Base-by-base conservation (phyloP, 176 grass and related monocot species). In the Cenchrus fungigraminus region DNA sequence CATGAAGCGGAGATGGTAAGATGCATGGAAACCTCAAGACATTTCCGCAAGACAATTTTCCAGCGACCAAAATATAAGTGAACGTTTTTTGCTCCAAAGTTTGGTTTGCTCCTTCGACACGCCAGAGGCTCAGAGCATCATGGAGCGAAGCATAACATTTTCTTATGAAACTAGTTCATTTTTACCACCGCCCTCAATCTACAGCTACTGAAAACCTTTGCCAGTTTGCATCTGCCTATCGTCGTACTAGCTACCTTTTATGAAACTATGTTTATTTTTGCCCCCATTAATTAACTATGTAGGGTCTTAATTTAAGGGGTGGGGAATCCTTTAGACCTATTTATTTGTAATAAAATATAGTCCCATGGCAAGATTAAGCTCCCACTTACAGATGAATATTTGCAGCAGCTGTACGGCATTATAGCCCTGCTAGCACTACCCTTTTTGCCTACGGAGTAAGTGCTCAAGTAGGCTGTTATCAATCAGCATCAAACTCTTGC, bases 401-500 rank as follows among this genome's bases (percentile, higher is more conserved):
- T 71, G 43, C 68, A 71, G 42, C 68, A 47, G 43, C 10, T 71
- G 68, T 71, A 71, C 68, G 25, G 28, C 61, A 64, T 64, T 12
- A 31, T 64, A 64, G 9, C 61, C 49, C 49, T 12, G 69, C 44
- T 12, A 32, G 43, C 46, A 6, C 45, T 50, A 29, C 12, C n/a
- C 69, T 29, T 72, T 73, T 73, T 51, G 69, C n/a, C 71, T 1
- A 25, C 25, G 25, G 25, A 25, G 25, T 25, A 73, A 73, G 46
- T 73, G 71, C 47, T 14, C 22, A 14, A 73, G 22, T 31, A 46
- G 46, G 3, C 71, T 31, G 31, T 73, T 51, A 31, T 8, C 25
- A 73, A 47, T 73, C 70, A 73, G 4, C 45, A 12, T 50, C 70
- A 8, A 44, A 28, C 45, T 51, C n/a, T 51, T 51, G 46, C 51